Base-by-base conservation (phyloP, 371 early-diverging fungal species). In the Apophysomyces trapeziformis region DNA sequence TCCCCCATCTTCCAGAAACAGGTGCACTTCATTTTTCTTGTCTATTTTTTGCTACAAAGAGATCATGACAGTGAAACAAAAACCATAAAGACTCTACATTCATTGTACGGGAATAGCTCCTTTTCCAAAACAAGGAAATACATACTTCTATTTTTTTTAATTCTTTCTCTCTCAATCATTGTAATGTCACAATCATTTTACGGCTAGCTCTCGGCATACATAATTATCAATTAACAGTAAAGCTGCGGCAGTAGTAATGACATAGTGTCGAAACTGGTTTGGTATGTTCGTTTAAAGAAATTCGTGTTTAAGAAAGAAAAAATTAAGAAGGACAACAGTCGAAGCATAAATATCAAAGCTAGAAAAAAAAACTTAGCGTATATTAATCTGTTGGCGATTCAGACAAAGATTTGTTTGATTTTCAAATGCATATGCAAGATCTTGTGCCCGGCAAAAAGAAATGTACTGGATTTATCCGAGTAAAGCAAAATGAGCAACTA, bases 181-280 rank as follows among this genome's bases (percentile, higher is more conserved):
- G n/a, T 21, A 16, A 6, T 50, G 54, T 50, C 54, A 50, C 54
- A 26, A 50, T 50, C 54, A 9, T 21, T 18, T 21, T 21, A n/a
- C 54, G 54, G 54, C 54, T 50, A 18, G 9, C 2, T 21, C 21
- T 50, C 54, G 54, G 54, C 54, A 50, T 50, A 50, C 21, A 50
- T 9, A 50, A 21, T 9, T 50, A 18, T 9, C 9, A 18, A 47
- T 7, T 21, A 50, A 50, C 54, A 21, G 9, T 18, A 21, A 50
- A 26, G 1, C 21, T 50, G 21, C 21, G 7, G 21, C 21, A 50
- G 54, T 7, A 21, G 21, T 32, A 50, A 21, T 26, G 11, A n/a
- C 9, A 50, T 18, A n/a, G 5, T 7, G 21, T 50, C 9, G 8
- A 7, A 47, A 16, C 14, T 47, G 7, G 13, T 47, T 13, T n/a